Evolutionary conservation across 2,329 filamentous ascomycete genomes (phyloP), one percentile per base, ranked within the genome.

Genomic region (Neoarthrinium moseri): DNA sequence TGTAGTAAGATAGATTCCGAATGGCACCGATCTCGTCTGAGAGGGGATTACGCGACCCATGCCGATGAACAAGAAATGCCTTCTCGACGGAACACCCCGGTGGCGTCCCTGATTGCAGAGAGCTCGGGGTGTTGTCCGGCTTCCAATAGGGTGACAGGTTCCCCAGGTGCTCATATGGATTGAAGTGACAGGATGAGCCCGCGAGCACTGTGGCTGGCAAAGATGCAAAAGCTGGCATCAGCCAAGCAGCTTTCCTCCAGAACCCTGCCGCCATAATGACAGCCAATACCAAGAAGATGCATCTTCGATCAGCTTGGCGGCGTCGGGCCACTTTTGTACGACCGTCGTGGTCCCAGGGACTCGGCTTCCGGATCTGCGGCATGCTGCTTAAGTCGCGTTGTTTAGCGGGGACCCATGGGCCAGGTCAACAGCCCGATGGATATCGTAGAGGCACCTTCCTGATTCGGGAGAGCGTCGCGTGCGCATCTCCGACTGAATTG

Each of bases 131-230:
- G 39, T 53, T 56, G 6, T 47, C 22, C 13, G 55, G 55, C 17
- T 52, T 47, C 41, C 56, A 57, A 32, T 53, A 56, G 1, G 55
- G 55, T 15, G 55, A 56, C 18, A 52, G 27, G 24, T 57, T 52
- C 3, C 55, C 55, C 13, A 57, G 26, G 30, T 57, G 55, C 23
- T 56, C 30, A 21, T 54, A 56, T 3, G 47, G 26, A 10, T 56
- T 21, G 41, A 57, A 56, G 24, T 27, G 36, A n/a, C 38, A 40
- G 15, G 29, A 43, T 4, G 42, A 21, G 4, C n/a, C 15, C 23
- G 36, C 35, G 3, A 39, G 29, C 23, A 42, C 36, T 8, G 44
- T 27, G n/a, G n/a, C n/a, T n/a, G n/a, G n/a, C n/a, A n/a, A n/a
- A 18, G 13, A 13, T 11, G 17, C 29, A 15, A 34, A 26, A 11